Evolutionary conservation across 2,329 filamentous ascomycete species (phyloP).

Genomic region (Pseudogymnoascus sp.): DNA sequence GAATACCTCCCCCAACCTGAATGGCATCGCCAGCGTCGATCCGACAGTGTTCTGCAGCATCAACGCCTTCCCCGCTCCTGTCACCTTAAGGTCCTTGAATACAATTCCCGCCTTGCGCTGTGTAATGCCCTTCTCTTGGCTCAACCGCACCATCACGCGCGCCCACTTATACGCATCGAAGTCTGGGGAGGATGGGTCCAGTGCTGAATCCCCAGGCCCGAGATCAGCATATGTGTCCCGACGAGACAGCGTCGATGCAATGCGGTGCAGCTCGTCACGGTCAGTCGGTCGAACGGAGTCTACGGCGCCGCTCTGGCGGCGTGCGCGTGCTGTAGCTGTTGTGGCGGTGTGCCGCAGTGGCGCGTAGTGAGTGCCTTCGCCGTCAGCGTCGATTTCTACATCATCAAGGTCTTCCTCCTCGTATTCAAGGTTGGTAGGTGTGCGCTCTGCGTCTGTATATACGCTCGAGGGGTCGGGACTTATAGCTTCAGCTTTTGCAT

Average conservation of each 20-base stretch:
- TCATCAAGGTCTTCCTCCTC: background rate
- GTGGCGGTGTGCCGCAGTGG: background rate
- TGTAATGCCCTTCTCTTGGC: slow-evolving; percentile 48
- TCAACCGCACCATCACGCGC: slow-evolving; percentile 38
- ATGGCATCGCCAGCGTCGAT: slow-evolving; percentile 48
- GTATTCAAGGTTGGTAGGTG: background rate
- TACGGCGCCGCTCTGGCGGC: background rate
- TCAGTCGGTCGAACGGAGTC: slow-evolving; percentile 15
- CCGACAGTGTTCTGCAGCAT: slow-evolving; percentile 61
- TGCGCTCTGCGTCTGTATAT: background rate
- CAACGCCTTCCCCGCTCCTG: slow-evolving; percentile 56
- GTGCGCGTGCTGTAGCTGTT: background rate
- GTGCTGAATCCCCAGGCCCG: slow-evolving; percentile 36
- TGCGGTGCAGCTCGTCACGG: slow-evolving; percentile 20
- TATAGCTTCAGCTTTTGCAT: background rate
- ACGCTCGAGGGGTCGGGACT: background rate
- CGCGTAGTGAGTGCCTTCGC: background rate
- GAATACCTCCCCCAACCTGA: slow-evolving; percentile 49
- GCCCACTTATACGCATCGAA: slow-evolving; percentile 48
- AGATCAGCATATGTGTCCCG: slow-evolving; percentile 29
- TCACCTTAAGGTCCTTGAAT: slow-evolving; percentile 58
- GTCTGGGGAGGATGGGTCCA: slow-evolving; percentile 43
- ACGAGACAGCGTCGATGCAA: slow-evolving; percentile 20
- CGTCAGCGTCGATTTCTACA: background rate
- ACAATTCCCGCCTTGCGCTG: slow-evolving; percentile 49